A percentile compares a stretch with the other conserved stretches of the same genome.
Conservation (phyloP, 1,284 basidiomycete species). For the Psilocybe mexicana region DNA sequence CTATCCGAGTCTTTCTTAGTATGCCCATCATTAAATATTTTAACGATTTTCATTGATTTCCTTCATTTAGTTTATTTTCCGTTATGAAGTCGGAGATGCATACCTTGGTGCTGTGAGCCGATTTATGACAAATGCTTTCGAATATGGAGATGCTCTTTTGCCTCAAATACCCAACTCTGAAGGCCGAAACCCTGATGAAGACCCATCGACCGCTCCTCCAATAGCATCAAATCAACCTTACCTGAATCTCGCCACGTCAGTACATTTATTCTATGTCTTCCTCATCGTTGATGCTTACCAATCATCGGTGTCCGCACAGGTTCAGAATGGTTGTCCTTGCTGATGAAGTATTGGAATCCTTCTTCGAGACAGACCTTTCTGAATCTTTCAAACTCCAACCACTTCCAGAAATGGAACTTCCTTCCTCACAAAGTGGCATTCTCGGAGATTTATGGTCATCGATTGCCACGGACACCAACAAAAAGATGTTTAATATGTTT, state of each 20-base stretch:
- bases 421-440: slow-evolving; percentile 59
- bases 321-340: slow-evolving; percentile 98
- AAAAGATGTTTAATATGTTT: slow-evolving; percentile 82
- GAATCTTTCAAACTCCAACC: slow-evolving; percentile 84
- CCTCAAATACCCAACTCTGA: slow-evolving; percentile 42
- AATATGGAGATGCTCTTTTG: slow-evolving; percentile 87
- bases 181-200: slow-evolving; percentile 29
- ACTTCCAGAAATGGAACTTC: slow-evolving; percentile 65
- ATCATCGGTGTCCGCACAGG: slow-evolving; percentile 40
- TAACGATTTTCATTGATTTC: background rate
- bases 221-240: slow-evolving; percentile 80
- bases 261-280: slow-evolving; percentile 9
- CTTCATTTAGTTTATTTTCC: slow-evolving; percentile 85
- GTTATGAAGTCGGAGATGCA: slow-evolving; percentile 95
- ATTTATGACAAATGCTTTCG: slow-evolving; percentile 96
- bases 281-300: slow-evolving; percentile 6
- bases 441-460: slow-evolving; percentile 86
- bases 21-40: slow-evolving; percentile 26
- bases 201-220: slow-evolving; percentile 44
- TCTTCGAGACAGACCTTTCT: slow-evolving; percentile 90
- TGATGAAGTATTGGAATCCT: slow-evolving; percentile 91
- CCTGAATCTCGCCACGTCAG: slow-evolving; percentile 81
- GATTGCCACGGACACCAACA: slow-evolving; percentile 87
- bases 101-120: slow-evolving; percentile 94
- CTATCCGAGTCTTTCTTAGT: slow-evolving; percentile 93